phyloP scores from a whole-genome alignment of 1,284 basidiomycete species.

The Fomitopsis betulina region DNA sequence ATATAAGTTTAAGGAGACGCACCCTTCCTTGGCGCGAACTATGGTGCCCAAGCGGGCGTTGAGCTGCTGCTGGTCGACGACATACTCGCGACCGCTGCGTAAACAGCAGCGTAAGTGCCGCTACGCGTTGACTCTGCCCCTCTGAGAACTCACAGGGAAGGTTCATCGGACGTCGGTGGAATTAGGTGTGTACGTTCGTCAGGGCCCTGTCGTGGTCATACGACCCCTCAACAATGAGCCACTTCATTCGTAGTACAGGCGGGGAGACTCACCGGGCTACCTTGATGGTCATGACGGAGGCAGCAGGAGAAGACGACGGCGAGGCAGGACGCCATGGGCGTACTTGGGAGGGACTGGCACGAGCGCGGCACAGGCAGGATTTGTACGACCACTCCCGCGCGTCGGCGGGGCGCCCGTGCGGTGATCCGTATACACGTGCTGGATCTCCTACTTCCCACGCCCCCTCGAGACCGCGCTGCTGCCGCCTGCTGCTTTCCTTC shows the following conservation, averaged over 20 bases:
- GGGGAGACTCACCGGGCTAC: neutral
- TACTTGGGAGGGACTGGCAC: neutral
- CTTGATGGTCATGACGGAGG: constrained; percentile 10
- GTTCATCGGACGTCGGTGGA: constrained; percentile 22
- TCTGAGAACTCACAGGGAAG: constrained; percentile 10
- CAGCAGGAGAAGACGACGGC: constrained; percentile 23
- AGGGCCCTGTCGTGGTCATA: constrained; percentile 17
- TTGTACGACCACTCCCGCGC: neutral
- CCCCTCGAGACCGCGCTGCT: neutral
- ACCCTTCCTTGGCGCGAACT: constrained; percentile 63
- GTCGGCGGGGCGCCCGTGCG: neutral
- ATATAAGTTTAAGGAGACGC: constrained; percentile 18
- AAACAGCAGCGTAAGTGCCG: neutral
- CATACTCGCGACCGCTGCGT: constrained; percentile 16
- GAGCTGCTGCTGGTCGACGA: constrained; percentile 47
- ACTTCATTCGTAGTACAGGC: neutral
- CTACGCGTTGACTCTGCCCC: too few relatives aligned
- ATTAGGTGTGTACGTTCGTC: constrained; percentile 29
- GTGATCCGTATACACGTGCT: constrained; percentile 1
- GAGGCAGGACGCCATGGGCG: constrained; percentile 22
- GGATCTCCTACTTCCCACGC: neutral
- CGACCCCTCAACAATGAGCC: neutral
- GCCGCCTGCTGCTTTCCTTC: too few relatives aligned
- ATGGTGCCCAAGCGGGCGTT: constrained; percentile 53
- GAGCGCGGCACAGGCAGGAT: constrained; percentile 1